phyloP scores from a whole-genome alignment of 2,329 filamentous ascomycete species.

The Teratosphaeriaceae sp. region DNA sequence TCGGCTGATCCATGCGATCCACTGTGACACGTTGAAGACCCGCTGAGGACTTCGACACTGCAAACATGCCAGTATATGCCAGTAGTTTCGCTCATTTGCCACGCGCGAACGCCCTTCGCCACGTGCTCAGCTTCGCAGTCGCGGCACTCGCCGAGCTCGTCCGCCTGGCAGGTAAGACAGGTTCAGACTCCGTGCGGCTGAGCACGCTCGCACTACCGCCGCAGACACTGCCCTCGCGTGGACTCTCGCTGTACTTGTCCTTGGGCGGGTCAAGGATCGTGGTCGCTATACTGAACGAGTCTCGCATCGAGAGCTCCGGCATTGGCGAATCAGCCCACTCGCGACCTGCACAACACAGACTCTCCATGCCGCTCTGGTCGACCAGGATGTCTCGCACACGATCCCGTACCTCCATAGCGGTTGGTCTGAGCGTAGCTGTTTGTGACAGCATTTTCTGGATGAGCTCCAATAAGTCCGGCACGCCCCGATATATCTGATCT shows the following conservation, averaged over 20 bases:
- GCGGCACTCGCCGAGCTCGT: slow-evolving; percentile 6
- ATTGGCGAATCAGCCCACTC: slow-evolving; percentile 15
- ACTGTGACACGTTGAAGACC: background rate
- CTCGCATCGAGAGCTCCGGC: slow-evolving; percentile 3
- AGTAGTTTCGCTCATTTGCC: background rate
- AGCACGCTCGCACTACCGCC: slow-evolving; percentile 1
- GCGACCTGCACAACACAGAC: slow-evolving; percentile 24
- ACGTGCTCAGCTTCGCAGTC: slow-evolving; percentile 7
- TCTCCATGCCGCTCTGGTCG: slow-evolving; percentile 22
- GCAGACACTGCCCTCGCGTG: background rate
- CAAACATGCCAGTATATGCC: background rate
- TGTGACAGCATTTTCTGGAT: slow-evolving; percentile 37
- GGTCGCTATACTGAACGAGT: slow-evolving; percentile 6
- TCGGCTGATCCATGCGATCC: no score
- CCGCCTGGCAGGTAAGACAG: background rate
- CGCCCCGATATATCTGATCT: slow-evolving; percentile 30
- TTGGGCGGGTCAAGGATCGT: background rate
- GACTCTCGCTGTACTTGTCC: background rate
- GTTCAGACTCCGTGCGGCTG: slow-evolving; percentile 1
- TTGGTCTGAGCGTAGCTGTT: slow-evolving; percentile 35
- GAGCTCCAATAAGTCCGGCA: slow-evolving; percentile 37
- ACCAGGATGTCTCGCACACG: slow-evolving; percentile 25
- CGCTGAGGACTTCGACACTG: background rate
- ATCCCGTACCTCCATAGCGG: slow-evolving; percentile 36
- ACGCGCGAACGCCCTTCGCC: slow-evolving; percentile 7